Evolutionary conservation across 495 filamentous ascomycete genomes (phyloP).

Genomic region (Aspergillus saccharolyticus): DNA sequence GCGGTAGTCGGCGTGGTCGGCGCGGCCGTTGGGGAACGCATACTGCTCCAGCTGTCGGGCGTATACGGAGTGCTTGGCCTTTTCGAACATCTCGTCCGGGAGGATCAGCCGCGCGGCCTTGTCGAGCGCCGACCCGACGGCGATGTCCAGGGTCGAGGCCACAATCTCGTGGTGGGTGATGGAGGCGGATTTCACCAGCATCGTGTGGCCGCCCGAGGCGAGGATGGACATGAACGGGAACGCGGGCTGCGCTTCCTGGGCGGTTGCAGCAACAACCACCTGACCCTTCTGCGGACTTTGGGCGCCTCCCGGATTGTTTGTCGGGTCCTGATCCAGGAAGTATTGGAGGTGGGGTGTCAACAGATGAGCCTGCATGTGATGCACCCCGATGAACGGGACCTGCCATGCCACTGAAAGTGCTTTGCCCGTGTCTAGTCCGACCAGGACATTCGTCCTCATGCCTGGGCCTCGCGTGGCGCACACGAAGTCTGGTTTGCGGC

Average conservation of each 20-base stretch:
- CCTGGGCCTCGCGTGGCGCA: slow-evolving; percentile 86
- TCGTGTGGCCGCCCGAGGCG: slow-evolving; percentile 89
- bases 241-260: slow-evolving; percentile 18
- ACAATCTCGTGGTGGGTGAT: slow-evolving; percentile 66
- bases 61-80: slow-evolving; percentile 60
- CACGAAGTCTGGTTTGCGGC: slow-evolving; percentile 69
- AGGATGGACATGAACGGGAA: slow-evolving; percentile 88
- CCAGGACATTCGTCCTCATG: slow-evolving; percentile 68
- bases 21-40: slow-evolving; percentile 58
- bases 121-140: slow-evolving; percentile 81
- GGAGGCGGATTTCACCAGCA: slow-evolving; percentile 66
- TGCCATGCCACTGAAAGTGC: slow-evolving; percentile 80
- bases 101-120: slow-evolving; percentile 74
- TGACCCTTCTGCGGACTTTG: background rate
- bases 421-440: slow-evolving; percentile 81
- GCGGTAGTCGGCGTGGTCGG: slow-evolving; percentile 50
- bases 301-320: background rate
- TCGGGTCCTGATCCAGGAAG: slow-evolving; percentile 41
- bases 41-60: slow-evolving; percentile 65
- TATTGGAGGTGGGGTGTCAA: slow-evolving; percentile 77
- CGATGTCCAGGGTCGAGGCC: slow-evolving; percentile 65
- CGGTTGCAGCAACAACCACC: background rate
- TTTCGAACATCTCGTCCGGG: slow-evolving; percentile 44
- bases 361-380: slow-evolving; percentile 97
- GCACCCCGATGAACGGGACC: slow-evolving; percentile 74